Base-by-base conservation (phyloP, 441 rosid genomes). In the Breynia disticha region DNA sequence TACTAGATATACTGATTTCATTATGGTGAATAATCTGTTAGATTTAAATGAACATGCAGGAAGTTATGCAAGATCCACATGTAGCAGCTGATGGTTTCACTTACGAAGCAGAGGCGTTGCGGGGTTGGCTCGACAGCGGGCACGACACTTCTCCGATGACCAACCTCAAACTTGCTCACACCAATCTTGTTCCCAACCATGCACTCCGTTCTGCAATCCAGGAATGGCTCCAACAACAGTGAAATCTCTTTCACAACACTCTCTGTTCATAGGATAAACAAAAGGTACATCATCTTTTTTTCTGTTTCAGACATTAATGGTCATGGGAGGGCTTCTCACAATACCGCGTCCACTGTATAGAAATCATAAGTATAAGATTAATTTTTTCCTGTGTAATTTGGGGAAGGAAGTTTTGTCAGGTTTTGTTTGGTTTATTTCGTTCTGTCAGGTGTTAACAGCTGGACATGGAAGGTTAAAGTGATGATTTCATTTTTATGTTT, bases 21-120 rank as follows among this genome's bases (percentile, higher is more conserved):
- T 8, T 18, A 10, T 21, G 32, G 42, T 15, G 14, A 62, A 45
- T 14, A 14, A 1, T 22, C 39, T 16, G 41, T 41, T 20, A 15
- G 61, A 35, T 39, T 52, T 55, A 49, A 21, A 12, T 50, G 15
- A 74, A 62, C 61, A 19, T 63, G 60, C 72, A 91, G 98, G 98
- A 91, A 79, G 81, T 91, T 39, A 91, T 91, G 96, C 82, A 56
- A 74, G 96, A 91, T 66, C 98, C 96, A 16, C 89, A 80, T 8
- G 87, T 91, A 46, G 95, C 95, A 24, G 96, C 96, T 0, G 98
- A 87, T 20, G 98, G 98, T 19, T 87, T 47, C 55, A 87, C 98
- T 0, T 91, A 91, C 4, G 96, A 87, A 73, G 96, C 89, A 22
- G 96, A 83, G 69, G 98, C 98, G 12, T 68, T 91, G 64, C 79